Evolutionary conservation across 31 red algal species (phyloP).

Genomic region (Endocladia muricata): DNA sequence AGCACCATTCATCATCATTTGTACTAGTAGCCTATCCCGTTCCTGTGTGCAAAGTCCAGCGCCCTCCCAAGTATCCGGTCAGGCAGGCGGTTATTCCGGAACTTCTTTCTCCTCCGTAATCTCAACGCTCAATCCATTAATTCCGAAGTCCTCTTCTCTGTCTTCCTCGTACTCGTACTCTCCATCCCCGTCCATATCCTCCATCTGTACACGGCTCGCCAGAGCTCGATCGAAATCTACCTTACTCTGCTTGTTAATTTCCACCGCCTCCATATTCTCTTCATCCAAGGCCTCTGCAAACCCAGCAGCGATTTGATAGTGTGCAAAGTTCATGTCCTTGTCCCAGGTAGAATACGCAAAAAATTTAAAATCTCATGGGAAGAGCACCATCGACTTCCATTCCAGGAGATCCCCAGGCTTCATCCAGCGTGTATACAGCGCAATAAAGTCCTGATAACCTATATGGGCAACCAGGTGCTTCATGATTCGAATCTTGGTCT

Average conservation of each 20-base stretch:
- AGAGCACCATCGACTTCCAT: constrained; percentile 60
- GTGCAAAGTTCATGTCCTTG: constrained; percentile 57
- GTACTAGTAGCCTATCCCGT: no score
- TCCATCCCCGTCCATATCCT: constrained; percentile 10
- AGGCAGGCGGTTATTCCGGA: no score
- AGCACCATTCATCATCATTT: no score
- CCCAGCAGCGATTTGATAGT: constrained; percentile 53
- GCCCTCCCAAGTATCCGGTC: no score
- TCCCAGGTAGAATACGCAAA: constrained; percentile 64
- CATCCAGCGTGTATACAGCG: constrained; percentile 70
- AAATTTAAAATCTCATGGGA: constrained; percentile 66
- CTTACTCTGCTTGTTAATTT: constrained; percentile 47
- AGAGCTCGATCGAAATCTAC: constrained; percentile 53
- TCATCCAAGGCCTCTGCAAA: constrained; percentile 46
- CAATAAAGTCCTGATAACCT: constrained; percentile 62
- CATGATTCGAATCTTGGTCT: constrained; percentile 27
- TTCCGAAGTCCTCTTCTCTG: no score
- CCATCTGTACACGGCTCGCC: constrained; percentile 14
- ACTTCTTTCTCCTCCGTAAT: no score
- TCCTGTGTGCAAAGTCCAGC: no score
- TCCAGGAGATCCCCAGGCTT: constrained; percentile 42
- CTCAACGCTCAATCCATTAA: no score
- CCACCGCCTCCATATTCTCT: constrained; percentile 35
- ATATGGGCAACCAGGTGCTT: constrained; percentile 48
- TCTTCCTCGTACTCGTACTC: constrained; percentile 28